phyloP scores from a whole-genome alignment of 768 basidiomycete genomes.

The Lactarius psammicola region DNA sequence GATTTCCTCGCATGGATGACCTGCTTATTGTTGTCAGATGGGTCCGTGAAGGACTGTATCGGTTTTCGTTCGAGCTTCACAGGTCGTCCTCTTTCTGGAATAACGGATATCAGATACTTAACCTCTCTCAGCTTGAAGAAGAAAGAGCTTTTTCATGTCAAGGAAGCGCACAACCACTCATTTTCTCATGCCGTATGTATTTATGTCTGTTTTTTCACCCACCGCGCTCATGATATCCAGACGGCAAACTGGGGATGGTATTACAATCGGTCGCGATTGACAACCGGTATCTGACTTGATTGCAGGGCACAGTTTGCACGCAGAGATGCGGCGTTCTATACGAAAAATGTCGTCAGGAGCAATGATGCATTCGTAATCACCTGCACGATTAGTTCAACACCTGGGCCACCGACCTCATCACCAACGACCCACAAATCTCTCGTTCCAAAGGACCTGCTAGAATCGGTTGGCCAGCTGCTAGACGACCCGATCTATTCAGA shows the following conservation, averaged over 20 bases:
- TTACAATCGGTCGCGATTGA: slow-evolving; percentile 6
- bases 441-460: slow-evolving; percentile 66
- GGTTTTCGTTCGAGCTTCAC: slow-evolving; percentile 79
- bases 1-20: neutral
- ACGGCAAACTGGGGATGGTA: slow-evolving; percentile 91
- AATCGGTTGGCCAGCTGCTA: slow-evolving; percentile 69
- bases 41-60: slow-evolving; percentile 82
- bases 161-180: slow-evolving; percentile 80
- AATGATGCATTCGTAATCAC: slow-evolving; percentile 72
- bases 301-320: slow-evolving; percentile 75
- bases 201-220: too few relatives aligned
- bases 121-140: slow-evolving; percentile 42
- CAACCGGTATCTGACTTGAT: slow-evolving; percentile 8
- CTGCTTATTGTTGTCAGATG: slow-evolving; percentile 48
- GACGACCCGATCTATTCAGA: slow-evolving; percentile 86
- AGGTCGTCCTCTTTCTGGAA: slow-evolving; percentile 43
- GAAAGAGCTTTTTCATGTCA: slow-evolving; percentile 54
- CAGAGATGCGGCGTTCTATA: slow-evolving; percentile 67
- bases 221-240: slow-evolving; percentile 36
- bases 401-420: slow-evolving; percentile 48
- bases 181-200: slow-evolving; percentile 64
- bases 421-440: slow-evolving; percentile 47
- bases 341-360: slow-evolving; percentile 48
- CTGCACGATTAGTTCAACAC: slow-evolving; percentile 74
- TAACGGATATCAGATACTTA: slow-evolving; percentile 3